These are phyloP conservation scores for Apiospora hydei DNA, from an alignment of 2,329 filamentous ascomycete species.

Conservation along the genomic window DNA sequence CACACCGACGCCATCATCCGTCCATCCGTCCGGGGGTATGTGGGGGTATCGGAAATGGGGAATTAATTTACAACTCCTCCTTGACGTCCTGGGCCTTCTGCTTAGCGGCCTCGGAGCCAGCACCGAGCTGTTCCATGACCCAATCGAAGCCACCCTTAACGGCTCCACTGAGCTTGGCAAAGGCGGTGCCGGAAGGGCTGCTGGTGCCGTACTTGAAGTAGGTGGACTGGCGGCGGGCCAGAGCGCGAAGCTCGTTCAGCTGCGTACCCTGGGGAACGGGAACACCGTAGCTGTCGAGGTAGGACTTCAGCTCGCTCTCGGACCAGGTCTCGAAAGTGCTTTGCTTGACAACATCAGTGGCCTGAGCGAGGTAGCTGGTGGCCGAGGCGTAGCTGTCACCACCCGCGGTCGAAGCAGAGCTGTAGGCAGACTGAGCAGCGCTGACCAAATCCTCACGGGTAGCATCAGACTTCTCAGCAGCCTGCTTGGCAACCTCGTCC, in stretches of 20 bases:
- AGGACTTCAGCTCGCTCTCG: slow-evolving; percentile 76
- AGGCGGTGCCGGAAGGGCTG: slow-evolving; percentile 69
- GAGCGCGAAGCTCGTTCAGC: slow-evolving; percentile 72
- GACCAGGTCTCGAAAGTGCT: slow-evolving; percentile 77
- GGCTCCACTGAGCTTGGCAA: slow-evolving; percentile 66
- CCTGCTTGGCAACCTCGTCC: slow-evolving; percentile 63
- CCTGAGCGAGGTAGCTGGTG: slow-evolving; percentile 73
- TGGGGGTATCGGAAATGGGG: background rate
- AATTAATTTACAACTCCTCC: slow-evolving; percentile 55
- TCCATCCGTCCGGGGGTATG: slow-evolving; percentile 1
- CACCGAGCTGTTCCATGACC: slow-evolving; percentile 56
- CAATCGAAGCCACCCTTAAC: slow-evolving; percentile 58
- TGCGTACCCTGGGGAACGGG: slow-evolving; percentile 71
- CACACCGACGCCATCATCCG: slow-evolving; percentile 14
- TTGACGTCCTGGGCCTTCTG: slow-evolving; percentile 43
- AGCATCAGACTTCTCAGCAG: slow-evolving; percentile 66
- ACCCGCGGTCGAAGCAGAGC: slow-evolving; percentile 64
- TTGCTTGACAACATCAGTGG: slow-evolving; percentile 71
- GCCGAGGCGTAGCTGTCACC: slow-evolving; percentile 69
- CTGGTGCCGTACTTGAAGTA: slow-evolving; percentile 81
- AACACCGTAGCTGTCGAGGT: slow-evolving; percentile 81
- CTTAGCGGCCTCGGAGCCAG: slow-evolving; percentile 56
- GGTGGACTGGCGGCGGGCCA: slow-evolving; percentile 75
- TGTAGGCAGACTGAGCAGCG: slow-evolving; percentile 67
- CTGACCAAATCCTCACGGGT: slow-evolving; percentile 77